Base-by-base conservation (phyloP, 768 basidiomycete genomes). In the Mycena maculata region DNA sequence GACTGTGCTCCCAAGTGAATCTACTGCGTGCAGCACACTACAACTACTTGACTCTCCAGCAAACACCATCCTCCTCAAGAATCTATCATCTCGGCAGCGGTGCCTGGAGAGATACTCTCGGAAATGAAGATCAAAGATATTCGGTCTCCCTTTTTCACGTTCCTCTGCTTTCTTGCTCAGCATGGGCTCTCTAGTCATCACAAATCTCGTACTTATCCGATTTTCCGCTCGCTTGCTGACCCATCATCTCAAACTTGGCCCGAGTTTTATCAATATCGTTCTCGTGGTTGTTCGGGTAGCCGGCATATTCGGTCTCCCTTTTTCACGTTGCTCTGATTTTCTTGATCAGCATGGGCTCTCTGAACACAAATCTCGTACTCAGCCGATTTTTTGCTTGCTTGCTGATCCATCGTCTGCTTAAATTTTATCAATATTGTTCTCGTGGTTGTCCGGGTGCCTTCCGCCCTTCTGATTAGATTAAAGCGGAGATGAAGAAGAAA, bases 351-450 rank as follows among this genome's bases (percentile, higher is more conserved):
- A 48, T 48, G 47, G 23, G 47, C 47, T 48, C 47, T 48, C 47
- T 48, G n/a, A 48, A 27, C 47, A 48, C 47, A 48, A 48, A 48
- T 48, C n/a, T 48, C 22, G 47, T 48, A 48, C 47, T 48, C 25
- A 28, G 28, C 49, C 49, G 27, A 50, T 50, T 50, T 50, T 50
- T 18, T 31, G 49, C 49, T 50, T 50, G 49, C 30, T 50, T 30
- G 30, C 28, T 50, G 49, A 50, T 30, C 49, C 49, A 50, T 27
- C 30, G n/a, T 31, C 49, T 50, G 49, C 49, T 50, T 30, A 50
- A 50, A 50, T 50, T 50, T 50, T 28, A 50, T 50, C 27, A 50
- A 50, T 50, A 50, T 50, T 27, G 47, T 48, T 48, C 47, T 48
- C 47, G 49, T 50, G 49, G 28, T 50, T 50, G 30, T 50, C 31